Percentiles rank a stretch among this genome's conserved stretches.
Evolutionary conservation across 192 early-diverging fungal species (phyloP).

Genomic region (Coemansia sp.): DNA sequence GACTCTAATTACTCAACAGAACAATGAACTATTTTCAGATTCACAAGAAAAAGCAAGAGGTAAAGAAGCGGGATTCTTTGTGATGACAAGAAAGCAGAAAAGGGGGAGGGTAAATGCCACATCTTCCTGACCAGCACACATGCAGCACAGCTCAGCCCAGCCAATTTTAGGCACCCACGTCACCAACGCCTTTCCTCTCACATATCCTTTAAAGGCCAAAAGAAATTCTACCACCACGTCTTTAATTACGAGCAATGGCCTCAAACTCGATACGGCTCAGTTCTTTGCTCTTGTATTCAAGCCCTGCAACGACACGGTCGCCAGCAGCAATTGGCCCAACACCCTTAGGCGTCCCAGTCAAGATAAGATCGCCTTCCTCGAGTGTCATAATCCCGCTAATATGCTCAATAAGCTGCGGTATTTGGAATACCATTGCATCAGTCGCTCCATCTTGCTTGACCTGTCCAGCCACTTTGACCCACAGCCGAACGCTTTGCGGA

Average conservation of each 20-base stretch:
- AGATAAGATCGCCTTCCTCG: conserved; percentile 84
- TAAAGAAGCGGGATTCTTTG: background rate
- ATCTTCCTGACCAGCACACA: background rate
- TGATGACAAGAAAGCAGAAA: background rate
- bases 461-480: conserved; percentile 74
- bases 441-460: conserved; percentile 85
- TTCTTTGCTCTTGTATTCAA: conserved; percentile 54
- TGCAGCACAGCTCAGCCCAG: background rate
- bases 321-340: conserved; percentile 82
- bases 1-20: background rate
- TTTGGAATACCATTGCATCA: conserved; percentile 87
- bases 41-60: background rate
- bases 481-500: conserved; percentile 72
- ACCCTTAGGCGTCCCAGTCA: conserved; percentile 90
- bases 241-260: conserved; percentile 25
- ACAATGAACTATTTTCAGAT: background rate
- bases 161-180: conserved; percentile 11
- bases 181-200: background rate
- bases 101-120: background rate
- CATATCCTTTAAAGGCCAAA: background rate
- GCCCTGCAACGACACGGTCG: conserved; percentile 73
- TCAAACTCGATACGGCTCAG: conserved; percentile 48
- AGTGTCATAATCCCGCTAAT: conserved; percentile 86
- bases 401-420: conserved; percentile 78
- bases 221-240: background rate